Evolutionary conservation across 177 flowering plant species (phyloP).

Genomic region (Vitis hybrid): DNA sequence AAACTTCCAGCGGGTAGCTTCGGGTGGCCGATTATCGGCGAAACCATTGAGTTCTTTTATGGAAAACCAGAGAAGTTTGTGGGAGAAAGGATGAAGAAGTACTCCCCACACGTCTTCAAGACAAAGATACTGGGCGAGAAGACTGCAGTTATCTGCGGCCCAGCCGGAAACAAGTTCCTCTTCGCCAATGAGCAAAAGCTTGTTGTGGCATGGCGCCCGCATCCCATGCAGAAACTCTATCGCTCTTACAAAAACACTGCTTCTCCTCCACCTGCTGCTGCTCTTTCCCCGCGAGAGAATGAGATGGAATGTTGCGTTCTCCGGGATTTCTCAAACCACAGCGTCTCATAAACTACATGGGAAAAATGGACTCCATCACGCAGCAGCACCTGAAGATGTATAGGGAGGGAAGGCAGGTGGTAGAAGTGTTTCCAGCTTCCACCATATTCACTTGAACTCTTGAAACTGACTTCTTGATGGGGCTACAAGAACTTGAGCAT

Average conservation of each 20-base stretch:
- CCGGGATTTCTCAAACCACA: slow-evolving; percentile 42
- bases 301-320: no score
- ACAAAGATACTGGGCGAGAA: slow-evolving; percentile 41
- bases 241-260: slow-evolving; percentile 17
- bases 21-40: slow-evolving; percentile 58
- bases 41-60: slow-evolving; percentile 45
- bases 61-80: slow-evolving; percentile 62
- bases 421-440: slow-evolving; percentile 23
- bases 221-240: slow-evolving; percentile 45
- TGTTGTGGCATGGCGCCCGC: slow-evolving; percentile 55
- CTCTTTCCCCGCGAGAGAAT: neutral
- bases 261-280: slow-evolving; percentile 17
- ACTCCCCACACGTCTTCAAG: slow-evolving; percentile 37
- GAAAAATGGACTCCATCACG: slow-evolving; percentile 40
- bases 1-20: slow-evolving; percentile 43
- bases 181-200: slow-evolving; percentile 63
- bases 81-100: slow-evolving; percentile 40
- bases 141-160: slow-evolving; percentile 42
- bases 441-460: slow-evolving; percentile 30
- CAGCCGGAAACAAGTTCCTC: slow-evolving; percentile 53
- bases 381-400: slow-evolving; percentile 21
- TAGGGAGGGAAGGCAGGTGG: slow-evolving; percentile 30
- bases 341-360: slow-evolving; percentile 30
- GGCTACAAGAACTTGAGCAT: slow-evolving; percentile 22
- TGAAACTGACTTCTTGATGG: slow-evolving; percentile 27